These are phyloP conservation scores for Colletotrichum destructivum DNA, from an alignment of 2,329 filamentous ascomycete genomes.

Conservation along the genomic window DNA sequence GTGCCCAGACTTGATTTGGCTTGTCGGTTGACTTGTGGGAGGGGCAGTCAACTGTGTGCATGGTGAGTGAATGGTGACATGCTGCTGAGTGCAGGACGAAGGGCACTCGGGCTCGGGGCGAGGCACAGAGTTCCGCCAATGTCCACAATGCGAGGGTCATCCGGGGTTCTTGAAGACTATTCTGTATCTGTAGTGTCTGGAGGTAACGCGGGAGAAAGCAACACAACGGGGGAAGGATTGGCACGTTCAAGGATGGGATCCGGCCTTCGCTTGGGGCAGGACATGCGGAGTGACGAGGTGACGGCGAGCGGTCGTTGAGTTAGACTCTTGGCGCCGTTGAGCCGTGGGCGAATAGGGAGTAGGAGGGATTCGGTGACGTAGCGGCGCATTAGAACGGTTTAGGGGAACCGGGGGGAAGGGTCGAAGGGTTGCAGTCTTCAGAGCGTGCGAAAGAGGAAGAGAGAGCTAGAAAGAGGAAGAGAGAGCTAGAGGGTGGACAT, in stretches of 20 bases:
- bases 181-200: no score
- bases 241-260: constrained; percentile 15
- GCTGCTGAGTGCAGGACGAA: background rate
- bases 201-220: background rate
- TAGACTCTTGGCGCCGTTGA: constrained; percentile 38
- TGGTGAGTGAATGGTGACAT: constrained; percentile 22
- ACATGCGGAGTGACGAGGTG: constrained; percentile 37
- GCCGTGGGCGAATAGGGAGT: constrained; percentile 29
- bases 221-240: constrained; percentile 28
- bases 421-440: background rate
- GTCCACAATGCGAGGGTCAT: background rate
- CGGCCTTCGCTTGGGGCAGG: background rate
- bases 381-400: constrained; percentile 25
- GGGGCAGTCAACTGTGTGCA: background rate
- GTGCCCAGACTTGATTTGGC: constrained; percentile 17
- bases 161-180: constrained; percentile 1
- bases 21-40: background rate
- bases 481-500: background rate
- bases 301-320: constrained; percentile 38
- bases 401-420: background rate
- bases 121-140: background rate
- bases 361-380: constrained; percentile 26
- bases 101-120: background rate
- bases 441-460: no score
- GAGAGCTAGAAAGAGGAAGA: no score